Evolutionary conservation across 83 land plant genomes (phyloP).

Genomic region (Diphasiastrum complanatum): DNA sequence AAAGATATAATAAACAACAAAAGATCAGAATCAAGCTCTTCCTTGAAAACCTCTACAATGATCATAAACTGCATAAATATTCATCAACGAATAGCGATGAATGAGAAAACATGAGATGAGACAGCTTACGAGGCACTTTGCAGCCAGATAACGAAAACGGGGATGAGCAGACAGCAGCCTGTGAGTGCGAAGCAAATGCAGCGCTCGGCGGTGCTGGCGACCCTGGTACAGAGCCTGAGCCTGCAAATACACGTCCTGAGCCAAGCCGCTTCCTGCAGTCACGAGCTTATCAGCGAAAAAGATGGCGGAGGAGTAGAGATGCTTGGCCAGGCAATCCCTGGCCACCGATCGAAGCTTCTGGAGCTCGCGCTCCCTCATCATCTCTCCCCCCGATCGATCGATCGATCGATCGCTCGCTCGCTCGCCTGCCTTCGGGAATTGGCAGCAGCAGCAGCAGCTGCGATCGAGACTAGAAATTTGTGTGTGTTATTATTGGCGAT

Average conservation of each 20-base stretch:
- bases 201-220: constrained; percentile 85
- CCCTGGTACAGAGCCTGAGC: constrained; percentile 94
- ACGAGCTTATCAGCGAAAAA: constrained; percentile 95
- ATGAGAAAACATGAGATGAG: background rate
- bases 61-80: background rate
- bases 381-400: background rate
- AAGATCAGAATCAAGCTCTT: constrained; percentile 1
- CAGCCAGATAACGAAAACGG: constrained; percentile 92
- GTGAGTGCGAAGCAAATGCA: constrained; percentile 73
- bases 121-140: constrained; percentile 72
- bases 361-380: constrained; percentile 47
- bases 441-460: no score
- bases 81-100: background rate
- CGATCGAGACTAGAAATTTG: no score
- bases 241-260: constrained; percentile 85
- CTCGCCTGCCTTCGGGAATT: no score
- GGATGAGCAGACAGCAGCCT: constrained; percentile 64
- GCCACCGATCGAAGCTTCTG: constrained; percentile 87
- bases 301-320: constrained; percentile 92
- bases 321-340: constrained; percentile 90
- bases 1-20: background rate
- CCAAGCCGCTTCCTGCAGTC: constrained; percentile 57
- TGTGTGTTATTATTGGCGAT: no score
- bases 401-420: no score
- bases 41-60: constrained; percentile 1